Percentiles rank a stretch among this genome's conserved stretches.
phyloP scores from a whole-genome alignment of 1,284 basidiomycete species.

The Papiliotrema terrestris region DNA sequence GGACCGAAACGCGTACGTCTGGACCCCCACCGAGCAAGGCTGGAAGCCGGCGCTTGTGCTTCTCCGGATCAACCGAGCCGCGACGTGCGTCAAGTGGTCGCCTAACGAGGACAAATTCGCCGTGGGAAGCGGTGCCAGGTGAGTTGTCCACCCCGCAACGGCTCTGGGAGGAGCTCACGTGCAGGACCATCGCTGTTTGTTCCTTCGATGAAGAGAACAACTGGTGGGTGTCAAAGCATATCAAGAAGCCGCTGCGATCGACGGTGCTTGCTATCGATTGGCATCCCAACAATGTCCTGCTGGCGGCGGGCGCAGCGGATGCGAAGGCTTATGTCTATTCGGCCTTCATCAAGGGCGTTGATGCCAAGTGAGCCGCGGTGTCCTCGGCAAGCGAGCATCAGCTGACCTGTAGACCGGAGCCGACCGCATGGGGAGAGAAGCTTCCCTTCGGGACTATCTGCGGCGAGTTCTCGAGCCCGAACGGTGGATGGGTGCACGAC shows the following conservation, averaged over 20 bases:
- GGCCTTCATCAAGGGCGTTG: conserved; percentile 99
- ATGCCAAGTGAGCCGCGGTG: conserved; percentile 63
- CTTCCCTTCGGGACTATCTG: conserved; percentile 97
- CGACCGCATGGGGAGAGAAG: conserved; percentile 94
- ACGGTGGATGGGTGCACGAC: conserved; percentile 91
- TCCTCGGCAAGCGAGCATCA: background rate
- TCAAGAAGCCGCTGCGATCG: conserved; percentile 94
- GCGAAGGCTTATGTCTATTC: conserved; percentile 97
- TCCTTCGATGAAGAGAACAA: conserved; percentile 95
- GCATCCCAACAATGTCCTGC: conserved; percentile 95
- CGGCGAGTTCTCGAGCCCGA: conserved; percentile 82
- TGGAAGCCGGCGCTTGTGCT: conserved; percentile 99
- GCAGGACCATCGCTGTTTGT: conserved; percentile 85
- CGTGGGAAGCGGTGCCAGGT: conserved; percentile 93
- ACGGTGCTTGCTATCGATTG: conserved; percentile 93
- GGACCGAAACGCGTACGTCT: conserved; percentile 98
- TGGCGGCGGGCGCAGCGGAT: conserved; percentile 91
- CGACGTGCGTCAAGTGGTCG: conserved; percentile 93
- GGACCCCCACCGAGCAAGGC: conserved; percentile 75
- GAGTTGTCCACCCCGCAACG: conserved; percentile 20
- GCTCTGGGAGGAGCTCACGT: background rate
- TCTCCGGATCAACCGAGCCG: conserved; percentile 90
- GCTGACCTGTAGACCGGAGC: conserved; percentile 62
- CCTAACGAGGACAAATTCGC: conserved; percentile 99
- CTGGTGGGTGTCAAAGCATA: conserved; percentile 97